Base-by-base conservation (phyloP, 1,139 yeast genomes). In the Geotrichum candidum region DNA sequence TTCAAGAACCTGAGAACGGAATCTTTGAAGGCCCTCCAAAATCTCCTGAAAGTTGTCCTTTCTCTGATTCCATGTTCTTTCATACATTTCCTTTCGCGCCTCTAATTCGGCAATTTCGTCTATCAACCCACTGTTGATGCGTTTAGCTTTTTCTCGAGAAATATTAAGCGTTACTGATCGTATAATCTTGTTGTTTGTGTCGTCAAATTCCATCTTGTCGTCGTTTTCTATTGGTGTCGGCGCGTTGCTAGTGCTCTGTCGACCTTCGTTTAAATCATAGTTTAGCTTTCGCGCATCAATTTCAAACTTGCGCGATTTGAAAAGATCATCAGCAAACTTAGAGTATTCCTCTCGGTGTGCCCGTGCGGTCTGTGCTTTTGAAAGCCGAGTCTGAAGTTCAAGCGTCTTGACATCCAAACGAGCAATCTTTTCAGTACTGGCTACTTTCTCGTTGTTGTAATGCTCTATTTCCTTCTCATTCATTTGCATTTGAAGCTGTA, bases 51-150 rank as follows among this genome's bases (percentile, higher is more conserved):
- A 71, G 57, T 68, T 68, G 25, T 62, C 67, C 38, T 67, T 63
- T 6, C 74, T 65, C 15, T 64, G 64, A 18, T 65, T 61, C 74
- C 75, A 70, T 18, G 62, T 63, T 27, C 61, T 61, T 45, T 68
- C 66, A 56, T 66, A 65, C 53, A 59, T 62, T 13, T 61, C 65
- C 58, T 62, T 65, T 56, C 67, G 70, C 15, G 61, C 60, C 59
- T 70, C 70, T 52, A 74, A 64, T 48, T 67, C 73, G 9, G 59
- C 63, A 33, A 73, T 71, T 54, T 72, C 75, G 25, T 66, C 65
- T 33, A 63, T 63, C 18, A 73, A 64, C 10, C 66, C 56, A 15
- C 64, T 67, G 50, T 68, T 68, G 13, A 64, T 64, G 45, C 60
- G 59, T 22, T 11, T 60, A 23, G 70, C 69, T 15, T 70, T 73